Conservation (phyloP, 2,329 filamentous ascomycete species). For the Leptographium wingfieldii region DNA sequence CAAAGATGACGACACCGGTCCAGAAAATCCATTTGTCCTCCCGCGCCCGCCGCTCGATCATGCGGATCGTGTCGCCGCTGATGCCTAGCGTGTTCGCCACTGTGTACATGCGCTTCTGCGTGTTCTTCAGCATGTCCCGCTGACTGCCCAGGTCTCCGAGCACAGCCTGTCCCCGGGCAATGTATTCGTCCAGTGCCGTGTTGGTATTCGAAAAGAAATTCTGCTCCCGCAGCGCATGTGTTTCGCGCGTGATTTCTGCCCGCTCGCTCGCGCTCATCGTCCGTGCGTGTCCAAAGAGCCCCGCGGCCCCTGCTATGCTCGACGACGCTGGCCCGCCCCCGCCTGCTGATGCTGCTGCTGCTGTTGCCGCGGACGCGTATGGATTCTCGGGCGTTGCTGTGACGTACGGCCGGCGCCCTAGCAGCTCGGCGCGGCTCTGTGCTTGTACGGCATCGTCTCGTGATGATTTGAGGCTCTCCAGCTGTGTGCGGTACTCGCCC, state of each 20-base stretch:
- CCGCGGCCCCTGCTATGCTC: slow-evolving; percentile 10
- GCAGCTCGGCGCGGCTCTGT: slow-evolving; percentile 62
- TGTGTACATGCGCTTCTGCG: slow-evolving; percentile 79
- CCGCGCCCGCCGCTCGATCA: slow-evolving; percentile 81
- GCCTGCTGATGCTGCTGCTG: slow-evolving; percentile 8
- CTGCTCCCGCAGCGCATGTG: slow-evolving; percentile 79
- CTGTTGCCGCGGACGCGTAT: slow-evolving; percentile 50
- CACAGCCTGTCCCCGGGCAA: slow-evolving; percentile 82
- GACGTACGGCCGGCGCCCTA: slow-evolving; percentile 75
- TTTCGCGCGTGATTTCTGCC: slow-evolving; percentile 42
- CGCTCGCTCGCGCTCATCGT: slow-evolving; percentile 26
- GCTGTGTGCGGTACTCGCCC: slow-evolving; percentile 62
- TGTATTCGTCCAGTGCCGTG: slow-evolving; percentile 80
- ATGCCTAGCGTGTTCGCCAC: slow-evolving; percentile 90
- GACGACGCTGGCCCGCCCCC: neutral
- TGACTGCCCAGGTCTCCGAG: slow-evolving; percentile 80
- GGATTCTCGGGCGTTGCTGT: slow-evolving; percentile 79
- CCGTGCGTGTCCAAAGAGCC: slow-evolving; percentile 23
- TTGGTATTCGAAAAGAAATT: slow-evolving; percentile 76
- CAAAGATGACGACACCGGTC: slow-evolving; percentile 73
- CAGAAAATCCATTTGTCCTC: slow-evolving; percentile 99
- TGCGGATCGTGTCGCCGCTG: slow-evolving; percentile 90
- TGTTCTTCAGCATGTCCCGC: slow-evolving; percentile 88
- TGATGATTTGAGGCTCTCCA: slow-evolving; percentile 64
- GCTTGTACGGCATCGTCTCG: slow-evolving; percentile 60